phyloP scores from a whole-genome alignment of 2,329 filamentous ascomycete species.

The Sporothrix variecibatus region DNA sequence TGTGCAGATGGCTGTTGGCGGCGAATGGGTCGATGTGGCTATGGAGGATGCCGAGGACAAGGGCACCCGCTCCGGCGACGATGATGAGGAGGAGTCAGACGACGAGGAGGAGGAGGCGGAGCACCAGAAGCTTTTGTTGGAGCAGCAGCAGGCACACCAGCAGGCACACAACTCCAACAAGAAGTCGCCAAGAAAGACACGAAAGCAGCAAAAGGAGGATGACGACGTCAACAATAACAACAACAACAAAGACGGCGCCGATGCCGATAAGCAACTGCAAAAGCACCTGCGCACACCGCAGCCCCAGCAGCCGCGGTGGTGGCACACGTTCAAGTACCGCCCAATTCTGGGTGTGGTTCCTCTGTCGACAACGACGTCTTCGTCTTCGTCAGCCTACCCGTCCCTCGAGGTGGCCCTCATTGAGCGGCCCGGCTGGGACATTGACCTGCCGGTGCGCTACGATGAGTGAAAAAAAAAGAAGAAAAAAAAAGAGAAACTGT shows the following conservation, averaged over 20 bases:
- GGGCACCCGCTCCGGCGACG: slow-evolving; percentile 38
- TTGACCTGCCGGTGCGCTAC: slow-evolving; percentile 74
- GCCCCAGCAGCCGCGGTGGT: slow-evolving; percentile 50
- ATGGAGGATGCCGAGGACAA: slow-evolving; percentile 42
- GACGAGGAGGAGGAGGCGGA: slow-evolving; percentile 31
- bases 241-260: slow-evolving; percentile 24
- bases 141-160: not conserved
- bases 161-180: not conserved
- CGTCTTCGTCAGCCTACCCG: slow-evolving; percentile 30
- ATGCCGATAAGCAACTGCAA: slow-evolving; percentile 19
- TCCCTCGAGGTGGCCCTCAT: slow-evolving; percentile 80
- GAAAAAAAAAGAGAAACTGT: not conserved
- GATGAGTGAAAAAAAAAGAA: slow-evolving; percentile 9
- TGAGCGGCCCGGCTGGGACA: slow-evolving; percentile 82
- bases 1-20: slow-evolving; percentile 43
- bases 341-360: slow-evolving; percentile 78
- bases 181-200: slow-evolving; percentile 12
- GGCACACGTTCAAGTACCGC: slow-evolving; percentile 90
- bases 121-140: not conserved
- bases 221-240: no score
- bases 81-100: slow-evolving; percentile 32
- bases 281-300: slow-evolving; percentile 2
- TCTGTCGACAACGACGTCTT: slow-evolving; percentile 34
- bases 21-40: slow-evolving; percentile 43
- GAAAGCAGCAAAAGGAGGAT: slow-evolving; percentile 2